Percentiles rank a stretch among this genome's conserved stretches.
phyloP scores from a whole-genome alignment of 2,329 filamentous ascomycete species.

The Cytospora chrysosperma region DNA sequence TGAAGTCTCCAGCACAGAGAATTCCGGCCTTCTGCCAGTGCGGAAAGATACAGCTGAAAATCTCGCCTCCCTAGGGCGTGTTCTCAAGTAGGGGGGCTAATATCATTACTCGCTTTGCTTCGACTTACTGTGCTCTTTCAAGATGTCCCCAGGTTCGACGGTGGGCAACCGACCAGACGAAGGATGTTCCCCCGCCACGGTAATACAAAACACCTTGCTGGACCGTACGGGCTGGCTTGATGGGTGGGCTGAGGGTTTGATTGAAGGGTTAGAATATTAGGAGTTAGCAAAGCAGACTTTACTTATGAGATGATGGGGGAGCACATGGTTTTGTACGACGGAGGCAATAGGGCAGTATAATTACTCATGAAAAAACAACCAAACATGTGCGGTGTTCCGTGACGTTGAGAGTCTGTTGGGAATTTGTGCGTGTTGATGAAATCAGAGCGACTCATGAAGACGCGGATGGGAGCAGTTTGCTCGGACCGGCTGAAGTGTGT shows the following conservation, averaged over 20 bases:
- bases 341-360: too few relatives aligned
- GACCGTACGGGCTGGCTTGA: constrained; percentile 33
- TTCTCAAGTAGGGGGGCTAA: not conserved
- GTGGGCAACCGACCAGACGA: constrained; percentile 45
- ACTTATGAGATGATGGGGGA: not conserved
- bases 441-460: too few relatives aligned
- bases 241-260: constrained; percentile 31
- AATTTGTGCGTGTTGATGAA: too few relatives aligned
- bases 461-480: too few relatives aligned
- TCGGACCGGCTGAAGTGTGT: too few relatives aligned
- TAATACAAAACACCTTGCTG: constrained; percentile 50
- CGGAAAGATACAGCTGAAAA: constrained; percentile 52
- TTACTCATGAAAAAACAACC: too few relatives aligned
- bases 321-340: not conserved
- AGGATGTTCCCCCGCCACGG: constrained; percentile 59
- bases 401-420: too few relatives aligned
- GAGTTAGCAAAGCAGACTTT: too few relatives aligned
- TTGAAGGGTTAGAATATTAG: constrained; percentile 31
- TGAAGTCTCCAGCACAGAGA: not conserved
- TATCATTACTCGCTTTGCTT: constrained; percentile 47
- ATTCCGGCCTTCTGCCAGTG: constrained; percentile 45
- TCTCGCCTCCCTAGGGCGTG: constrained; percentile 51
- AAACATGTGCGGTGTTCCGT: too few relatives aligned
- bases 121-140: constrained; percentile 52
- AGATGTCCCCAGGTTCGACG: constrained; percentile 31